Percentiles rank a stretch among this genome's conserved stretches.
These are phyloP conservation scores for Raphanus hybrid DNA, from an alignment of 441 rosid genomes.

Conservation along the genomic window DNA sequence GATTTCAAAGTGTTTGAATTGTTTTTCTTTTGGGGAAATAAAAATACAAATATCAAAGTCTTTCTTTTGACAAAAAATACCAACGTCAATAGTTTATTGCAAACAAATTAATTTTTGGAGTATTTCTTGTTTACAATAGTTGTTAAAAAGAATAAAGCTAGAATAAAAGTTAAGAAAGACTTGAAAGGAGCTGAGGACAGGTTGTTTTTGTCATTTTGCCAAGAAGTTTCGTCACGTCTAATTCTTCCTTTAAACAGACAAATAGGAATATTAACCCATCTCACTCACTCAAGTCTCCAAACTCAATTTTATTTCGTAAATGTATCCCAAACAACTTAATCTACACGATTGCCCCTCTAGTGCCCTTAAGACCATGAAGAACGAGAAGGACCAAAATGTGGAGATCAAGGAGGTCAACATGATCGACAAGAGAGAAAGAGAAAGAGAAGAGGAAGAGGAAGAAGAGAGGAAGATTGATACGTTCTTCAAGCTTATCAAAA, in stretches of 20 bases:
- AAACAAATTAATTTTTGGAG: background rate
- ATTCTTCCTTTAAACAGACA: constrained; percentile 28
- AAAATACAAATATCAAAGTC: background rate
- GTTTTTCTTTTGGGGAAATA: background rate
- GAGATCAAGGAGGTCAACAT: constrained; percentile 17
- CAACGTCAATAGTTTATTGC: background rate
- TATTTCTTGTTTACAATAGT: background rate
- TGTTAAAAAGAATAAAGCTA: background rate
- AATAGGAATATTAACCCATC: background rate
- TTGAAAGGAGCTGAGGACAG: background rate
- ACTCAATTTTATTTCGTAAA: constrained; percentile 1
- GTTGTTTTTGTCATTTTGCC: constrained; percentile 16
- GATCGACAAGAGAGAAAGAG: constrained; percentile 1
- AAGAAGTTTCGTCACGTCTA: constrained; percentile 23
- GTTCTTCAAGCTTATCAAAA: constrained; percentile 37
- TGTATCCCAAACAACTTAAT: constrained; percentile 27
- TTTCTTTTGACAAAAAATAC: background rate
- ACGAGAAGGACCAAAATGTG: constrained; percentile 17
- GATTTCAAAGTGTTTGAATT: constrained; percentile 3
- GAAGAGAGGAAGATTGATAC: constrained; percentile 41
- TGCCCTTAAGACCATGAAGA: constrained; percentile 26
- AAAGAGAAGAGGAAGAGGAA: constrained; percentile 10
- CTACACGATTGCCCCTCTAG: constrained; percentile 2
- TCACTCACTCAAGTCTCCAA: background rate
- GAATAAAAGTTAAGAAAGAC: background rate